Evolutionary conservation across 2,329 filamentous ascomycete species (phyloP), one percentile per base, ranked within the genome.

Genomic region (Colletotrichum sp.): DNA sequence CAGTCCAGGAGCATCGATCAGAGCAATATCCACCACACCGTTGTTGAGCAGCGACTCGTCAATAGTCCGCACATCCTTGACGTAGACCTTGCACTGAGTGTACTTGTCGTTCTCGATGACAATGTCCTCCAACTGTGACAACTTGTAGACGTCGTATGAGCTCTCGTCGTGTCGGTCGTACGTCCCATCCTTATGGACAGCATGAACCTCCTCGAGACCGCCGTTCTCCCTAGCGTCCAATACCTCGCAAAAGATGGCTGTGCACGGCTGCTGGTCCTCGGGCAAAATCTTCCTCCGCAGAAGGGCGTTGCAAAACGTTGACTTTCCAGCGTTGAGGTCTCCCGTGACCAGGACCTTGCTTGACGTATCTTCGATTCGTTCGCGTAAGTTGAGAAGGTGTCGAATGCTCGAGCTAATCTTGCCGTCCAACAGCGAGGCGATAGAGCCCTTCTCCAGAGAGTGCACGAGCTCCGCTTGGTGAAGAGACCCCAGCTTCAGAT

Each of bases 281-380:
- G 97, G 97, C 6, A 99, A 87, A 32, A 99, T 92, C 85, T 99
- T 99, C 77, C 96, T 92, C 77, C 97, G 93, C 55, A 99, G 87
- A 3, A 99, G 88, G n/a, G 97, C 97, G 85, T 99, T 99, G 87
- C 97, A 99, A 81, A 99, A 99, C 1, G 97, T 99, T 6, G 97
- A 99, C 83, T 99, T 99, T 82, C 97, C 97, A 11, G 97, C 96
- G 82, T 99, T 99, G 70, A 99, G 86, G 83, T 99, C 97, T 81
- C 97, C 97, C 0, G 97, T 99, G 22, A 99, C 93, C 74, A 99
- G 87, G 2, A 99, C 97, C 84, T 99, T 99, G 86, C 96, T 99
- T 6, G 96, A 95, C 0, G 95, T 99, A 84, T 99, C 97, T 83
- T 99, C 97, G 78, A 99, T 99, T 69, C 97, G 93, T 79, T 99